Base-by-base conservation (phyloP, 1,139 yeast genomes). In the Yamadazyma atlantica region DNA sequence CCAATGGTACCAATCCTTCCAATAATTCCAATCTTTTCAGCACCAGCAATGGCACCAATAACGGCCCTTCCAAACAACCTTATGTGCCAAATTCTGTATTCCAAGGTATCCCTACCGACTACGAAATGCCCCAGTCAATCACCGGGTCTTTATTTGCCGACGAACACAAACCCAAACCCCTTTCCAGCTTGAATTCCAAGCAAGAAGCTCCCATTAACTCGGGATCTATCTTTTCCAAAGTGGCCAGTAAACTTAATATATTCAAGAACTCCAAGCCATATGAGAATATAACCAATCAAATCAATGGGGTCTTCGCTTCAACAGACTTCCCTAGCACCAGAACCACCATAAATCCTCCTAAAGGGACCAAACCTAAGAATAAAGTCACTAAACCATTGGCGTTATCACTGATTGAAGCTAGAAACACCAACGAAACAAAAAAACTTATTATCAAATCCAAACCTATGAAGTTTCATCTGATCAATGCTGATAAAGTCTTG, bases 401-500 rank as follows among this genome's bases (percentile, higher is more conserved):
- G 16, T 36, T 42, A 21, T 37, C 39, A 16, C 45, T 40, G 39
- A 38, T 45, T 13, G 44, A 43, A 30, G 34, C 47, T 10, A 35
- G 50, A 27, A 40, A 47, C 7, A 37, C 49, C 8, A 44, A 41
- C 27, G 51, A 46, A 15, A 56, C 69, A 41, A 69, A 64, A 40
- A 59, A 64, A 37, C 54, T 71, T 32, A 60, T 69, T 2, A 66
- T 71, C 32, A 68, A 66, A 36, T 59, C 73, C 3, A 69, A 68
- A 39, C 77, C 76, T 0, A 49, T 61, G 34, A 69, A 68, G 37
- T 71, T 60, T 44, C 75, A 71, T 41, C 47, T 69, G 34, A 71
- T 71, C 30, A 65, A 71, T 46, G 73, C 75, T 1, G 69, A 71
- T 43, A 65, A 62, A 35, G 74, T 72, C 0, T 54, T 72, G 37